Conservation (phyloP, 805 yeast species). For the Hanseniaspora jakobsenii region DNA sequence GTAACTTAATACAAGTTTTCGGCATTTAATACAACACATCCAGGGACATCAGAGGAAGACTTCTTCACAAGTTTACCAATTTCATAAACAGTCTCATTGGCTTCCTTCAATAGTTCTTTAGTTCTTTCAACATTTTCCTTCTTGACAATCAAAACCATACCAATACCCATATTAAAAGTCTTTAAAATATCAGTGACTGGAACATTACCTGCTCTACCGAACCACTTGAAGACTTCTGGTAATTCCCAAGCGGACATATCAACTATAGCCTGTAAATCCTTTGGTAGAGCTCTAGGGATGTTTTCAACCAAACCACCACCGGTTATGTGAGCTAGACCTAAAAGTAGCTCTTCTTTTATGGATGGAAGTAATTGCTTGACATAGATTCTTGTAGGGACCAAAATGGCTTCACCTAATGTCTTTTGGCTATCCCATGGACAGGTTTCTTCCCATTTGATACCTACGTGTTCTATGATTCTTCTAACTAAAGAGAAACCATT, state of each 20-base stretch:
- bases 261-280: conserved; percentile 61
- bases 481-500: conserved; percentile 93
- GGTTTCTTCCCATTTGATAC: conserved; percentile 52
- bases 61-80: conserved; percentile 51
- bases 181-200: conserved; percentile 74
- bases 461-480: conserved; percentile 70
- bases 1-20: conserved; percentile 23
- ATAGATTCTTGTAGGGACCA: conserved; percentile 86
- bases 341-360: conserved; percentile 50
- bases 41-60: conserved; percentile 37
- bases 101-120: conserved; percentile 39
- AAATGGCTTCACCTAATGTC: conserved; percentile 73
- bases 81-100: conserved; percentile 63
- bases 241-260: conserved; percentile 74
- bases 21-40: conserved; percentile 46
- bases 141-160: conserved; percentile 84
- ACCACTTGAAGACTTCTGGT: conserved; percentile 86
- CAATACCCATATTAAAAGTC: conserved; percentile 92
- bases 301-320: conserved; percentile 98
- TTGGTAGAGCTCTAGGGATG: conserved; percentile 87
- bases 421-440: conserved; percentile 75
- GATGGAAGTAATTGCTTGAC: conserved; percentile 80
- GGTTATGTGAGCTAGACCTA: conserved; percentile 93
- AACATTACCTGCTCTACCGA: conserved; percentile 81
- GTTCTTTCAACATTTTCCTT: conserved; percentile 51